Evolutionary conservation across 805 yeast genomes (phyloP), one percentile per base, ranked within the genome.

Genomic region (Saccharomycopsis capsularis): DNA sequence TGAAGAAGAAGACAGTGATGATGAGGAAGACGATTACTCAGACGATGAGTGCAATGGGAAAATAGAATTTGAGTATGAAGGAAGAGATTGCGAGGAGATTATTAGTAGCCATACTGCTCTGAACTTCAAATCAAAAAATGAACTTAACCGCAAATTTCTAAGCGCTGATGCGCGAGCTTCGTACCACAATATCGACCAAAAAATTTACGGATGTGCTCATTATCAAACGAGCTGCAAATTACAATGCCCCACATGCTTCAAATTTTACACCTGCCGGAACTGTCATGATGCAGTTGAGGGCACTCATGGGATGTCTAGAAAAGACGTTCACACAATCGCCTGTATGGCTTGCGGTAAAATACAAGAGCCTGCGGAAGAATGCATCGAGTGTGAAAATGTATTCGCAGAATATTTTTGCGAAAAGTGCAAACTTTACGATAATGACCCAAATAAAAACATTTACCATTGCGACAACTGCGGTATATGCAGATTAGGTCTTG

Each of bases 381-480:
- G 97, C 60, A 69, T 71, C 29, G 70, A 75, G 52, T 90, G 97
- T 67, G 78, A 75, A 40, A 69, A 66, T 42, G 76, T 75, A 44
- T 71, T 90, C 62, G 87, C 95, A 34, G 68, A 75, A 48, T 89
- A 91, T 62, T 88, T 76, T 61, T 90, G 98, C 64, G 70, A 68
- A 3, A 76, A 70, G 44, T 90, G 98, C 68, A 82, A 79, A 52
- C 71, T 90, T 23, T 91, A 84, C 70, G 96, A 89, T 61, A 82
- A 84, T 60, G 93, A 87, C 60, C 80, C 76, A 43, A 68, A 73
- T 39, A 88, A 87, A 60, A 84, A 84, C 54, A 89, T 90, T 22
- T 90, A 89, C 60, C 98, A 90, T 62, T 90, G 98, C 63, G 86
- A 81, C 57, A 85, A 82, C 57, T 90, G 98, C 68, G 96, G 95